A percentile compares a stretch with the other conserved stretches of the same genome.
Conservation (phyloP, 805 yeast species). For the Kuraishia molischiana region DNA sequence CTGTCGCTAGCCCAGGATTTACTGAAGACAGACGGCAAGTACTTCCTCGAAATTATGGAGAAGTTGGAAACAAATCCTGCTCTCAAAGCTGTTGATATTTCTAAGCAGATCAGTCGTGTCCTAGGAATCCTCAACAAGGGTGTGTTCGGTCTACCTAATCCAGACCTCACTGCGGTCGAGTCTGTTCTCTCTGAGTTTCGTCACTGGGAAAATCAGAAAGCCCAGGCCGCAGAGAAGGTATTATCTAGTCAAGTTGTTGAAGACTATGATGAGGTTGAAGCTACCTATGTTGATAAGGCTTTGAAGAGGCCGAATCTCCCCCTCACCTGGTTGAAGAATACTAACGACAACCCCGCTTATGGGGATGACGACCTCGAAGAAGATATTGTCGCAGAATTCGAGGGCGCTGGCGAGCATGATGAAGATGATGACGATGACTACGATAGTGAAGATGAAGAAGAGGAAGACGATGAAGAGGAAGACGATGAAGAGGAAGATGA, state of each 20-base stretch:
- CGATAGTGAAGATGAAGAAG: slow-evolving; percentile 11
- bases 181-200: background rate
- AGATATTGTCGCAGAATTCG: slow-evolving; percentile 13
- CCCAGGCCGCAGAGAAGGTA: slow-evolving; percentile 2
- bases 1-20: slow-evolving; percentile 71
- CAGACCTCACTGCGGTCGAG: background rate
- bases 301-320: too few relatives aligned
- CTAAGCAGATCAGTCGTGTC: background rate
- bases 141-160: background rate
- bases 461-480: slow-evolving; percentile 10
- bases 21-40: slow-evolving; percentile 66
- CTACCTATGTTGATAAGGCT: too few relatives aligned
- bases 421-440: slow-evolving; percentile 11
- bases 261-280: background rate
- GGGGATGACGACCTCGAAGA: slow-evolving; percentile 18
- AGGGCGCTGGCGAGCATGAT: slow-evolving; percentile 19
- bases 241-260: too few relatives aligned
- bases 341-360: slow-evolving; percentile 14
- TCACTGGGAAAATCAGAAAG: background rate
- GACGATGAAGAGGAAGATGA: slow-evolving; percentile 7
- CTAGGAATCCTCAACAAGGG: background rate
- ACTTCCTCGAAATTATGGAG: slow-evolving; percentile 74
- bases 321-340: too few relatives aligned
- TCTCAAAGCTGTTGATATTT: background rate
- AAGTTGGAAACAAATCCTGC: slow-evolving; percentile 33